Evolutionary conservation across 495 filamentous ascomycete genomes (phyloP).

Genomic region (Penicillium steckii): DNA sequence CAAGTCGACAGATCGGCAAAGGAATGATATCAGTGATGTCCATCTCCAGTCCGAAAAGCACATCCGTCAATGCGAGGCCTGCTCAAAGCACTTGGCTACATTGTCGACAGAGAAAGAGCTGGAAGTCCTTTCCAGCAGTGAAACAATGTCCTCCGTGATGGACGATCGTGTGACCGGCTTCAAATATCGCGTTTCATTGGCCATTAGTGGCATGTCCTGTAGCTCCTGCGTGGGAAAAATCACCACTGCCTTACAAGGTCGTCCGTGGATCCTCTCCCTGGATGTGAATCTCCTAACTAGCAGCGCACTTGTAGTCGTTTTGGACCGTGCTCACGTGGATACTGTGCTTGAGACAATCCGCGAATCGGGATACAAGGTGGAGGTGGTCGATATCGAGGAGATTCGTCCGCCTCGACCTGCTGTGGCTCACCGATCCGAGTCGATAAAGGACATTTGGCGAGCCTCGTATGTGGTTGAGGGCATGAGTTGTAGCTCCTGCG

Average conservation of each 20-base stretch:
- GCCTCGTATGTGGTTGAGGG: slow-evolving; percentile 62
- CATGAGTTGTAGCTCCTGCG: slow-evolving; percentile 83
- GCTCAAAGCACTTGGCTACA: background rate
- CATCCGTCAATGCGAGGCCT: slow-evolving; percentile 1
- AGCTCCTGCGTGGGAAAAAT: slow-evolving; percentile 58
- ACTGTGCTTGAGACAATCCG: slow-evolving; percentile 50
- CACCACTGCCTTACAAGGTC: slow-evolving; percentile 30
- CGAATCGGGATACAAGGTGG: slow-evolving; percentile 55
- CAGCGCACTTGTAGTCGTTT: slow-evolving; percentile 50
- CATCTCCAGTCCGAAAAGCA: background rate
- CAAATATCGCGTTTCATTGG: slow-evolving; percentile 44
- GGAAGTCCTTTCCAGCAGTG: background rate
- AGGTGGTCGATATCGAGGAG: slow-evolving; percentile 41
- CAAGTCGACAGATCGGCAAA: background rate
- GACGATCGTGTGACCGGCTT: background rate
- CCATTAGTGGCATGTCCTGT: slow-evolving; percentile 66
- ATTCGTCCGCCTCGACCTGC: slow-evolving; percentile 20
- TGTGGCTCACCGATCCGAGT: background rate
- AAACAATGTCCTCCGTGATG: background rate
- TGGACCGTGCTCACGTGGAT: slow-evolving; percentile 39
- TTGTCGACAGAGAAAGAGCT: slow-evolving; percentile 1
- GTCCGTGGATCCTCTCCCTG: slow-evolving; percentile 36
- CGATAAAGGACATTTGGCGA: slow-evolving; percentile 48
- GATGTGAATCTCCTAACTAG: slow-evolving; percentile 59
- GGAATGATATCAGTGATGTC: background rate